Percentiles rank a stretch among this genome's conserved stretches.
These are phyloP conservation scores for Aspergillus saccharolyticus DNA, from an alignment of 495 filamentous ascomycete genomes.

Conservation along the genomic window DNA sequence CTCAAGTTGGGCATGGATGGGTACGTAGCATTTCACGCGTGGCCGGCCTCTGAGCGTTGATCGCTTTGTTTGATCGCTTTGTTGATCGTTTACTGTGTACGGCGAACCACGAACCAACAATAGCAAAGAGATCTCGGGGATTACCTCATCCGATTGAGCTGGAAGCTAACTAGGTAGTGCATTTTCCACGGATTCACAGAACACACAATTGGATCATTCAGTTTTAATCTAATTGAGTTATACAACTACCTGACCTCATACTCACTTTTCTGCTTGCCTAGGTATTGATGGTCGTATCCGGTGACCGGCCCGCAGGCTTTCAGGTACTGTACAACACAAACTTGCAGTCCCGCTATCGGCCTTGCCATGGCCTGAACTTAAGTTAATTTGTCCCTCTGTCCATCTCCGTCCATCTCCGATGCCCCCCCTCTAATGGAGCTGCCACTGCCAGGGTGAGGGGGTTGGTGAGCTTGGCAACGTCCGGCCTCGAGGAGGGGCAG, in stretches of 20 bases:
- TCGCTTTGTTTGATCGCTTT: too few relatives aligned
- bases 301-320: not conserved
- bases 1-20: too few relatives aligned
- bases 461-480: not conserved
- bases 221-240: too few relatives aligned
- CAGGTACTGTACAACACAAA: not conserved
- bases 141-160: not conserved
- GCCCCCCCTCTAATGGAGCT: not conserved
- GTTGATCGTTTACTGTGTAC: too few relatives aligned
- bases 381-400: not conserved
- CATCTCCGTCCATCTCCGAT: not conserved
- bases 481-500: not conserved
- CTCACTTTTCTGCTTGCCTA: not conserved
- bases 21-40: not conserved
- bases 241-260: too few relatives aligned
- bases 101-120: too few relatives aligned
- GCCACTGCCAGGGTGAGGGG: not conserved
- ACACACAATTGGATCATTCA: too few relatives aligned
- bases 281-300: not conserved
- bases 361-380: not conserved
- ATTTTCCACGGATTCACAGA: not conserved
- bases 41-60: not conserved
- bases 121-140: not conserved
- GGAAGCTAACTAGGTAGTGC: too few relatives aligned
- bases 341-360: not conserved